Base-by-base conservation (phyloP, 495 filamentous ascomycete genomes). In the Rostrohypoxylon terebratum region DNA sequence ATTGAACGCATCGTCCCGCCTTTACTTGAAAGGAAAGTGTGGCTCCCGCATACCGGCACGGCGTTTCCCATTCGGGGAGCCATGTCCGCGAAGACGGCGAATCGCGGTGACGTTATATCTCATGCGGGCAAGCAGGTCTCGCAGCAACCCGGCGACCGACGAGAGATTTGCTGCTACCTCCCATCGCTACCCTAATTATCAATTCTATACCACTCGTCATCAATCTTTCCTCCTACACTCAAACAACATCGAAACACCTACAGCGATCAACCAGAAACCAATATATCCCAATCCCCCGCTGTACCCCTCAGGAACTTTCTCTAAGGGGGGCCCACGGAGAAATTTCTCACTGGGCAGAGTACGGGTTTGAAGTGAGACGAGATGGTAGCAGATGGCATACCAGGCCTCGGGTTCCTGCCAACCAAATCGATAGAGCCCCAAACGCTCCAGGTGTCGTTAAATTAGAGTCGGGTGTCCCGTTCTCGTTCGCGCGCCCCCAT, bases 401-500 rank as follows among this genome's bases (percentile, higher is more conserved):
- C 18, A 16, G 4, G 48, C 18, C 34, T 59, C 55, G 59, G 53
- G 47, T 59, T 44, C 51, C 28, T 25, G 14, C 70, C 60, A 68
- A 69, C 65, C 60, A 66, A 40, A 55, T 36, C 13, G 28, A 28
- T 13, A 63, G 18, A 33, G 13, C 1, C 20, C 28, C 4, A 20
- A 42, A n/a, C 3, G 21, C 33, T 57, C 65, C 21, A 73, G n/a
- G 47, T 68, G 70, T 73, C 70, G 70, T 73, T 73, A 68, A 73
- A 68, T 73, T 73, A 73, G 70, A 62, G 65, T 73, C 70, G 70
- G 65, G 65, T 73, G 60, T 47, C 54, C 44, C 40, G 60, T 68
- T 73, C 70, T 73, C 70, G 69, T 68, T 68, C 64, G 53, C 38
- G 59, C 51, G 31, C 59, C 23, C 45, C 42, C 50, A 68, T 72